A percentile compares a stretch with the other conserved stretches of the same genome.
phyloP scores from a whole-genome alignment of 2,329 filamentous ascomycete genomes.

The Xylaria sp. region DNA sequence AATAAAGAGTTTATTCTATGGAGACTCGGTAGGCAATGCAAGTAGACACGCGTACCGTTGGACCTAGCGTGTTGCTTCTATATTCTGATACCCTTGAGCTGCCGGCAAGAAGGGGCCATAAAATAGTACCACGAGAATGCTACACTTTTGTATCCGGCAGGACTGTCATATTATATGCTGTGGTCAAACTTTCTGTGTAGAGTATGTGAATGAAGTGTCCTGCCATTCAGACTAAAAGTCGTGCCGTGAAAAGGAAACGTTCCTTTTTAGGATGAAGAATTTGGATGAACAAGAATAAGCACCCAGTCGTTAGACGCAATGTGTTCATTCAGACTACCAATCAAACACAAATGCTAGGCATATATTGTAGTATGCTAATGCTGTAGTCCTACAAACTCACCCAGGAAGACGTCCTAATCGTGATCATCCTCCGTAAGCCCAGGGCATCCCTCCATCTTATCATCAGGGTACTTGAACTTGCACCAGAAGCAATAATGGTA shows the following conservation, averaged over 20 bases:
- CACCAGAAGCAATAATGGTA: conserved; percentile 96
- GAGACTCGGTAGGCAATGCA: conserved; percentile 23
- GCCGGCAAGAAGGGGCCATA: not conserved
- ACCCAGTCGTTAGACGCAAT: too few species aligned
- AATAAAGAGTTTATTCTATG: conserved; percentile 40
- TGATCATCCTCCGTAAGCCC: conserved; percentile 86
- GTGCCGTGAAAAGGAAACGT: too few species aligned
- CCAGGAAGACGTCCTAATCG: conserved; percentile 47
- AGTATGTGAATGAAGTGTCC: too few species aligned
- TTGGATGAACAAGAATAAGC: too few species aligned
- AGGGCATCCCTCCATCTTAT: conserved; percentile 84
- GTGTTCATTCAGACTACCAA: too few species aligned
- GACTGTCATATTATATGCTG: too few species aligned
- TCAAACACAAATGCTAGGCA: not conserved
- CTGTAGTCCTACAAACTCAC: not conserved
- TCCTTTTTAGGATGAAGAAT: not conserved
- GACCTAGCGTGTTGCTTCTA: not conserved
- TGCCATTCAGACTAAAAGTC: too few species aligned
- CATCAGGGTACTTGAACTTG: conserved; percentile 79
- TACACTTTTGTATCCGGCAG: too few species aligned
- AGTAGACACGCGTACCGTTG: not conserved
- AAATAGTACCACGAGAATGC: not conserved
- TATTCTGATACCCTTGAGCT: not conserved
- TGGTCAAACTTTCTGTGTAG: too few species aligned
- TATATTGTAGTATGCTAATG: not conserved